Evolutionary conservation across 495 filamentous ascomycete genomes (phyloP).

Genomic region (Annulohypoxylon maeteangense): DNA sequence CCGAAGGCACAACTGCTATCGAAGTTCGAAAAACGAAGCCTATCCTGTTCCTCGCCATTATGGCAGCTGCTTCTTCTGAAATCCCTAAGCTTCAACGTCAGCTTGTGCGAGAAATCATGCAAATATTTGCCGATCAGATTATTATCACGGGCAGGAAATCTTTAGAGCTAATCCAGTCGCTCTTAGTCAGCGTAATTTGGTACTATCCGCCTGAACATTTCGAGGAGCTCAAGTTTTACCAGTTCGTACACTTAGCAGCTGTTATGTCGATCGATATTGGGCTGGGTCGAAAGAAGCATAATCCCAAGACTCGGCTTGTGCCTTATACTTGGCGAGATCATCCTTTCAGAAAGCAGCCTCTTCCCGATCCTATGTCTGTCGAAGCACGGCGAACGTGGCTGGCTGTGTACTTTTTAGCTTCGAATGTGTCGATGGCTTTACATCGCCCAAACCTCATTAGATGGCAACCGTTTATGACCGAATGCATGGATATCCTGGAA

Average conservation of each 20-base stretch:
- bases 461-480: conserved; percentile 86
- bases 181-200: conserved; percentile 78
- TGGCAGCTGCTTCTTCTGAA: conserved; percentile 73
- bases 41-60: conserved; percentile 81
- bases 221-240: conserved; percentile 92
- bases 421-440: conserved; percentile 78
- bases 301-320: conserved; percentile 51
- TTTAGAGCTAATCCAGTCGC: conserved; percentile 84
- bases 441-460: conserved; percentile 83
- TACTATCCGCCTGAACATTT: conserved; percentile 85
- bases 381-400: conserved; percentile 85
- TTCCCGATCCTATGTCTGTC: conserved; percentile 70
- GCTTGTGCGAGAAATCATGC: conserved; percentile 77
- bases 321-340: conserved; percentile 59
- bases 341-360: conserved; percentile 59
- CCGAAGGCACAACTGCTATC: conserved; percentile 69
- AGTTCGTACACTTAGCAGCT: conserved; percentile 84
- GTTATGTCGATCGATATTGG: conserved; percentile 90
- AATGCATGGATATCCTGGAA: conserved; percentile 80
- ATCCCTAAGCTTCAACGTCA: conserved; percentile 66
- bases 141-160: conserved; percentile 83
- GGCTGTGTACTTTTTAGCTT: conserved; percentile 79
- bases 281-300: conserved; percentile 68
- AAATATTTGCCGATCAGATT: conserved; percentile 76
- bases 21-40: conserved; percentile 78